Conservation (phyloP, 2,329 filamentous ascomycete species). For the Zasmidium cellare region DNA sequence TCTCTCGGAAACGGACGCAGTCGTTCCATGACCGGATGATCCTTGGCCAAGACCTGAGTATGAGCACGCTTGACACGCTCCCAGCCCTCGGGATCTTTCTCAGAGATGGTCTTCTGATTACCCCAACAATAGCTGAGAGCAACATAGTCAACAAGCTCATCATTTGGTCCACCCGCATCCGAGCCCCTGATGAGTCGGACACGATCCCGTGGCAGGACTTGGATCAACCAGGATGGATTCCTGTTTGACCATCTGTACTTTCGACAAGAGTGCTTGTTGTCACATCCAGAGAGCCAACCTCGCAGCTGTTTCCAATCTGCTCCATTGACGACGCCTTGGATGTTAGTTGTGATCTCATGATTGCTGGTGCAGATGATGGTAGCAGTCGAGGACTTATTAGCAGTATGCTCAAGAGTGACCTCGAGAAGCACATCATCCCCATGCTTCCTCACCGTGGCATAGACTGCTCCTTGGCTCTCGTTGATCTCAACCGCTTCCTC, state of each 20-base stretch:
- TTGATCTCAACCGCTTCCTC: not conserved
- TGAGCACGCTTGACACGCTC: not conserved
- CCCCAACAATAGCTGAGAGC: conserved; percentile 10
- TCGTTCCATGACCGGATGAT: not conserved
- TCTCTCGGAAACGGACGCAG: not conserved
- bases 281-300: not conserved
- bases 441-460: not conserved
- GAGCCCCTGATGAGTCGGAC: not conserved
- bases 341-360: not conserved
- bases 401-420: not conserved
- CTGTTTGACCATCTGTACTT: not conserved
- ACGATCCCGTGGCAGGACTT: not conserved
- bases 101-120: not conserved
- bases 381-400: not conserved
- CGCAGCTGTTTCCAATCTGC: not conserved
- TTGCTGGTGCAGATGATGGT: conserved; percentile 2
- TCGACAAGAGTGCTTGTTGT: not conserved
- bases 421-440: not conserved
- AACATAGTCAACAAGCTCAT: not conserved
- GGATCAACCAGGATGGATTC: conserved; percentile 3
- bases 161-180: not conserved
- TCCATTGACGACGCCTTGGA: not conserved
- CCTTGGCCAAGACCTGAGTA: not conserved
- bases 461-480: not conserved
- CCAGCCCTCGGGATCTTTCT: not conserved